These are phyloP conservation scores for Tetrahymena malaccensis DNA, from an alignment of 73 alveolate species.

Conservation along the genomic window DNA sequence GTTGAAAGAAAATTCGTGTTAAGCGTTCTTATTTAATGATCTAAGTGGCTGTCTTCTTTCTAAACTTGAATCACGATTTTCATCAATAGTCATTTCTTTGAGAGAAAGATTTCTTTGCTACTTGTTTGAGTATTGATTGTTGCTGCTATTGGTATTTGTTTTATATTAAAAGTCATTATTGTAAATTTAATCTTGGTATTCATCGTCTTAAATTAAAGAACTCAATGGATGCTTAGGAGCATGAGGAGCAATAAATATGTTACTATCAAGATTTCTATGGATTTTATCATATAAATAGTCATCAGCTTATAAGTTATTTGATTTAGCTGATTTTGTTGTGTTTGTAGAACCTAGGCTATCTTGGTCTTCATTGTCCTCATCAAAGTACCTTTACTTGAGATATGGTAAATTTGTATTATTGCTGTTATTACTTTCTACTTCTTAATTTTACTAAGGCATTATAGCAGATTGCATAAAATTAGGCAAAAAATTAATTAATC, in stretches of 20 bases:
- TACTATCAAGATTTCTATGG: background rate
- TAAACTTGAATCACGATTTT: background rate
- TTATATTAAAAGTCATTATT: background rate
- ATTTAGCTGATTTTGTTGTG: background rate
- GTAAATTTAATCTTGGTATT: background rate
- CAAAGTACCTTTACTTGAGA: background rate
- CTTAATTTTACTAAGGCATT: background rate
- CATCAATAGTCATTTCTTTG: background rate
- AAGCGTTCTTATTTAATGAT: background rate
- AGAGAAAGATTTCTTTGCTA: background rate
- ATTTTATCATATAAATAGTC: background rate
- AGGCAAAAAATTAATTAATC: conserved; percentile 26
- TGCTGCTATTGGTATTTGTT: background rate
- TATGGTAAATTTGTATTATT: background rate
- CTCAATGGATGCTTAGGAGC: background rate
- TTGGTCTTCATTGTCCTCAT: background rate
- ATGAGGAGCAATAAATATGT: background rate
- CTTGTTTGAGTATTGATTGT: background rate
- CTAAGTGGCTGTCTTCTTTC: background rate
- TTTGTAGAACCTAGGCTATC: background rate
- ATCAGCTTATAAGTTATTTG: background rate
- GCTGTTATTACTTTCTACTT: background rate
- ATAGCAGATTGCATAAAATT: background rate
- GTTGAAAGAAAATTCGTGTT: background rate
- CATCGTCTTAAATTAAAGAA: background rate